A percentile compares a stretch with the other conserved stretches of the same genome.
Conservation (phyloP, 768 basidiomycete species). For the Tulasnella sp. region DNA sequence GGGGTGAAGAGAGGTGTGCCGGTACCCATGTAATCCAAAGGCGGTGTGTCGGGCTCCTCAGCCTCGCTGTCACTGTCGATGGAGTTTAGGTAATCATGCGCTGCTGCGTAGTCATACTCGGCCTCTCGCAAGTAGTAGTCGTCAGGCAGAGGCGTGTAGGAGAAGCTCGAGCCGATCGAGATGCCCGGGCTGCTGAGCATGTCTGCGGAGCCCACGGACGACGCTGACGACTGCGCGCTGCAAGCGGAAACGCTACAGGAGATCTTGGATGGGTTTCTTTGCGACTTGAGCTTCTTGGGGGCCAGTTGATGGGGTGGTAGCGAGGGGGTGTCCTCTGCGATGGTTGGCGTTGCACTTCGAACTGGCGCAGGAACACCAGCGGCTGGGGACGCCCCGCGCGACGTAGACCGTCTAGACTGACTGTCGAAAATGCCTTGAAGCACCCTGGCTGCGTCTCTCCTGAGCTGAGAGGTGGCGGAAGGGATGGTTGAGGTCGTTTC, state of each 20-base stretch:
- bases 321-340: not conserved
- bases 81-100: slow-evolving; percentile 1
- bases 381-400: slow-evolving; percentile 3
- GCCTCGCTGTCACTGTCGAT: not conserved
- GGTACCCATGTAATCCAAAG: slow-evolving; percentile 11
- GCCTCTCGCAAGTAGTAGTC: not conserved
- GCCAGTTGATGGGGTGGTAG: not conserved
- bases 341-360: slow-evolving; percentile 1
- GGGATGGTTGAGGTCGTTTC: not conserved
- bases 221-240: not conserved
- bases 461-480: not conserved
- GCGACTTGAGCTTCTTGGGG: not conserved
- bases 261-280: not conserved
- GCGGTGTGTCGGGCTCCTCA: slow-evolving; percentile 3
- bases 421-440: slow-evolving; percentile 3
- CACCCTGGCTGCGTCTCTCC: slow-evolving; percentile 4
- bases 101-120: slow-evolving; percentile 2
- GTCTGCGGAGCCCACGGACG: not conserved
- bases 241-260: not conserved
- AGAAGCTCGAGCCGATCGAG: slow-evolving; percentile 3
- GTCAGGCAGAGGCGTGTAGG: slow-evolving; percentile 1
- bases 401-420: not conserved
- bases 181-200: not conserved
- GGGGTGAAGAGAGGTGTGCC: slow-evolving; percentile 11
- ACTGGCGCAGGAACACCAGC: not conserved